These are phyloP conservation scores for Mycena rebaudengoi DNA, from an alignment of 768 basidiomycete genomes.

Conservation along the genomic window DNA sequence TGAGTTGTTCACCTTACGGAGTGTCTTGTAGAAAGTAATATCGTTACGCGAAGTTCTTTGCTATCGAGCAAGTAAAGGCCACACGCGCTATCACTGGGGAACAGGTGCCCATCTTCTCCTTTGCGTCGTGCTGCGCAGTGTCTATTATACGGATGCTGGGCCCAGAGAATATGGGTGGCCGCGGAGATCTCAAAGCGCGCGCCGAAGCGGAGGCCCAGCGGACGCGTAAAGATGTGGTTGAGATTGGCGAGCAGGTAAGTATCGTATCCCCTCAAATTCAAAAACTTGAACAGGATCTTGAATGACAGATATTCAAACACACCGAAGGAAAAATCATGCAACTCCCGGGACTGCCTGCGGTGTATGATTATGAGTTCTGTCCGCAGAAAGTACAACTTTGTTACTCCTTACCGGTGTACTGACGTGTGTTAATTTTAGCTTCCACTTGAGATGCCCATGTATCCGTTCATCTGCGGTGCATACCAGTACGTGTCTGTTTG, in stretches of 20 bases:
- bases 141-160: not conserved
- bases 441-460: too few species aligned
- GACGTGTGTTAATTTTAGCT: too few species aligned
- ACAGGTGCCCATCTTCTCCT: not conserved
- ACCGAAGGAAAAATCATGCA: slow-evolving; percentile 7
- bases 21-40: too few species aligned
- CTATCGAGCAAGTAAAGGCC: not conserved
- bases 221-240: not conserved
- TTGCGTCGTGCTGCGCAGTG: not conserved
- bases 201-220: slow-evolving; percentile 2
- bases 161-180: slow-evolving; percentile 2
- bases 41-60: not conserved
- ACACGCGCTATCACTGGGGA: slow-evolving; percentile 5
- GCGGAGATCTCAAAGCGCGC: not conserved
- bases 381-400: not conserved
- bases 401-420: too few species aligned
- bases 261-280: not conserved
- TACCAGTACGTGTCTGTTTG: not conserved
- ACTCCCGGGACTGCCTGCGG: slow-evolving; percentile 2
- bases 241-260: slow-evolving; percentile 3
- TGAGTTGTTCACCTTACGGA: not conserved
- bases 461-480: not conserved
- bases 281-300: not conserved
- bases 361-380: slow-evolving; percentile 14
- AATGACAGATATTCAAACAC: not conserved